These are phyloP conservation scores for Hypericum perforatum DNA, from an alignment of 345 rosid species.

Conservation along the genomic window DNA sequence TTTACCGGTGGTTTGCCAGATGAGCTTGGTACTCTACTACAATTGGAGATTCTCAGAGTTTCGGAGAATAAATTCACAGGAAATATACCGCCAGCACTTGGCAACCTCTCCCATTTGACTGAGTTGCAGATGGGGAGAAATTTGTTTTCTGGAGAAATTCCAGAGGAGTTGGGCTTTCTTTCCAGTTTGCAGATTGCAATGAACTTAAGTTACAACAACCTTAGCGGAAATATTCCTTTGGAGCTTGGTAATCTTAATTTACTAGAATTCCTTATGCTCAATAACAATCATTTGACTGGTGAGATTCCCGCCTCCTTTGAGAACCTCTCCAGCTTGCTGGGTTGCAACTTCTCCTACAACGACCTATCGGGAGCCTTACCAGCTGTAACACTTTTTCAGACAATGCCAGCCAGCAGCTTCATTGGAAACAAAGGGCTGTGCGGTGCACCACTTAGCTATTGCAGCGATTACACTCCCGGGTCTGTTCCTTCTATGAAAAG, in stretches of 20 bases:
- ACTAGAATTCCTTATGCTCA: constrained; percentile 61
- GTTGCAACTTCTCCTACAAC: constrained; percentile 75
- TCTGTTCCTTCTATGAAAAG: constrained; percentile 16
- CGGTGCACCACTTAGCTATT: constrained; percentile 27
- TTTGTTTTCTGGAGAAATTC: constrained; percentile 48
- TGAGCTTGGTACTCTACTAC: constrained; percentile 61
- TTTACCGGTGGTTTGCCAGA: constrained; percentile 42
- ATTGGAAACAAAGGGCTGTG: constrained; percentile 59
- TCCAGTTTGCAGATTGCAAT: constrained; percentile 74
- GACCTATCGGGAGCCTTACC: constrained; percentile 60
- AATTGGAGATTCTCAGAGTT: constrained; percentile 62
- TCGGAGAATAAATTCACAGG: constrained; percentile 60
- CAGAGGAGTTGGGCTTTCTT: constrained; percentile 48
- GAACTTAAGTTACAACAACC: constrained; percentile 64
- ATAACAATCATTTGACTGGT: constrained; percentile 64
- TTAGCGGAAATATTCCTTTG: constrained; percentile 53
- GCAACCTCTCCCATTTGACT: constrained; percentile 50
- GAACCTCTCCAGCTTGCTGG: constrained; percentile 57
- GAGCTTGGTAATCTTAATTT: constrained; percentile 62
- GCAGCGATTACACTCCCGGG: constrained; percentile 14
- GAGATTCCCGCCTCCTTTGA: constrained; percentile 60
- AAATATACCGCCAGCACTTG: constrained; percentile 48
- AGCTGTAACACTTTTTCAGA: constrained; percentile 42
- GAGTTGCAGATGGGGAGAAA: constrained; percentile 88
- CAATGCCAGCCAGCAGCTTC: constrained; percentile 57